Conservation (phyloP, 176 grass and related monocot genomes). For the Aegilops bicornis region DNA sequence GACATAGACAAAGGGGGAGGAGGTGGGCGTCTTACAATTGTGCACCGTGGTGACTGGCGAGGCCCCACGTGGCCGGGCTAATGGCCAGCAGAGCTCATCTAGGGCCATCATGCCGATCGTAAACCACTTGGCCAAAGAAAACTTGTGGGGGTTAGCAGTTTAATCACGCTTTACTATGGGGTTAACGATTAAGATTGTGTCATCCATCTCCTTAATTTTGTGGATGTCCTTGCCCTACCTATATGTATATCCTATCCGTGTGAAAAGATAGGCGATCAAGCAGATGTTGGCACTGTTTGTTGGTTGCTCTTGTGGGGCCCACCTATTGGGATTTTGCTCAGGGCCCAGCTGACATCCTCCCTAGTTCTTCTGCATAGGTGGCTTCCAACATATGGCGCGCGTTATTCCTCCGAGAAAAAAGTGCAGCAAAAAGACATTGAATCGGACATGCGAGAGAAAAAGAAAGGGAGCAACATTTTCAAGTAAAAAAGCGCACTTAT, state of each 20-base stretch:
- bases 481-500: no score
- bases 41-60: neutral
- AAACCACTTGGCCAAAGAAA: neutral
- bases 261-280: constrained; percentile 7
- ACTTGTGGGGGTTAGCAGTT: neutral
- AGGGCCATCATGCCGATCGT: constrained; percentile 18
- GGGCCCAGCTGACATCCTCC: constrained; percentile 4
- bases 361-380: neutral
- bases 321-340: neutral
- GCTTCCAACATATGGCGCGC: neutral
- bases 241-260: neutral
- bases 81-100: constrained; percentile 31
- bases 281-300: neutral
- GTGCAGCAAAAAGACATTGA: no score
- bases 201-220: neutral
- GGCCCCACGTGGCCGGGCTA: neutral
- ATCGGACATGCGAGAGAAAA: no score
- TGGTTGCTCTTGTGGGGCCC: neutral
- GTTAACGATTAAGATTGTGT: constrained; percentile 6
- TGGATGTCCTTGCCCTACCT: constrained; percentile 5
- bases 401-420: no score
- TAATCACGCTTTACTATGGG: constrained; percentile 8
- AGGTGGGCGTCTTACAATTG: neutral
- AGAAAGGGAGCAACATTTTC: no score
- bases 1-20: neutral